Evolutionary conservation across 805 yeast genomes (phyloP).

Genomic region (Sugiyamaella floridensis): DNA sequence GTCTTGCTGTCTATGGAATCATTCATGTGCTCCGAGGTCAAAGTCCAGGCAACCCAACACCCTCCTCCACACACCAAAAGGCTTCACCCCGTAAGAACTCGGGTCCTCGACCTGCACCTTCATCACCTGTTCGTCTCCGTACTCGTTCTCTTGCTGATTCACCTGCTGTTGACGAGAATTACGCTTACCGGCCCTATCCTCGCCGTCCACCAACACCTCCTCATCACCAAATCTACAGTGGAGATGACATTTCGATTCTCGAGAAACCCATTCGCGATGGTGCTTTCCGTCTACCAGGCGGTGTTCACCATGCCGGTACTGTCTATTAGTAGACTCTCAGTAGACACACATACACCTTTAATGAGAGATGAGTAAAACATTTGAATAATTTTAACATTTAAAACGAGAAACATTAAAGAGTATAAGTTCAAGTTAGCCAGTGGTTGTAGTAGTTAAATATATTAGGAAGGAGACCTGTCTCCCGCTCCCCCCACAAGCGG

Average conservation of each 20-base stretch:
- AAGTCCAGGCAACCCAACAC: neutral
- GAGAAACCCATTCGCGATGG: slow-evolving; percentile 13
- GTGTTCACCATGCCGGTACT: neutral
- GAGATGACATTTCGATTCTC: slow-evolving; percentile 13
- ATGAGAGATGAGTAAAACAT: too few species aligned
- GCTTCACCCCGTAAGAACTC: neutral
- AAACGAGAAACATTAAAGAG: too few species aligned
- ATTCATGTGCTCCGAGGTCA: slow-evolving; percentile 1
- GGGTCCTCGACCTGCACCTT: neutral
- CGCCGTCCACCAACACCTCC: neutral
- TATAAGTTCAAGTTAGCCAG: too few species aligned
- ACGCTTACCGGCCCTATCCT: slow-evolving; percentile 10
- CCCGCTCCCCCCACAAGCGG: too few species aligned
- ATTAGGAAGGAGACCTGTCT: too few species aligned
- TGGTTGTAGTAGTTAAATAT: too few species aligned
- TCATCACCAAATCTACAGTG: slow-evolving; percentile 7
- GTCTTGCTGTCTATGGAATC: slow-evolving; percentile 1
- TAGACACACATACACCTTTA: too few species aligned
- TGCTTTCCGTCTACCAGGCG: slow-evolving; percentile 11
- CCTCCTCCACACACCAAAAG: neutral
- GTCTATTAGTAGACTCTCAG: neutral
- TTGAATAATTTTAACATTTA: too few species aligned
- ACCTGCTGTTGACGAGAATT: slow-evolving; percentile 4
- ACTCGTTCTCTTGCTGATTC: neutral
- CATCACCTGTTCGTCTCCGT: neutral